Percentiles rank a stretch among this genome's conserved stretches.
phyloP scores from a whole-genome alignment of 1,284 basidiomycete species.

The Moesziomyces globuligerus region DNA sequence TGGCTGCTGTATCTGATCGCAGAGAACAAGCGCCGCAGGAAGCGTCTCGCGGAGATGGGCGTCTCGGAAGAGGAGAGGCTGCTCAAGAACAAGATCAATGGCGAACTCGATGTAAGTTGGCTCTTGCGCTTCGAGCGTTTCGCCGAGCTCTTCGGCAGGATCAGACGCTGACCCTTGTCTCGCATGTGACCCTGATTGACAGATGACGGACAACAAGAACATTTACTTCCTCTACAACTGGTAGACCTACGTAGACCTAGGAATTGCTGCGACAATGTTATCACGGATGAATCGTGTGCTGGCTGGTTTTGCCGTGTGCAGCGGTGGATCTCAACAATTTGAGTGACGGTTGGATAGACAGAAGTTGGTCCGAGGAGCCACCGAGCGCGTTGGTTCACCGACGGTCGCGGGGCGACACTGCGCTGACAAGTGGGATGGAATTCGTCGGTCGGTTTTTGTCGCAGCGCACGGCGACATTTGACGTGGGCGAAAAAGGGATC shows the following conservation, averaged over 20 bases:
- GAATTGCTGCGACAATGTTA: conserved; percentile 6
- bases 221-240: conserved; percentile 33
- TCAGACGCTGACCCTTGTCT: background rate
- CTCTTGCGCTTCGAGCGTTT: too few relatives aligned
- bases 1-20: conserved; percentile 21
- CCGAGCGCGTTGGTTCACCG: background rate
- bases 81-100: conserved; percentile 39
- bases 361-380: background rate
- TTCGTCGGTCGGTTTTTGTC: background rate
- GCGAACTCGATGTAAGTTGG: conserved; percentile 32
- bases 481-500: background rate
- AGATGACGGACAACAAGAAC: conserved; percentile 41
- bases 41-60: conserved; percentile 24
- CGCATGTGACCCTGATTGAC: background rate
- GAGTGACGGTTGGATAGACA: background rate
- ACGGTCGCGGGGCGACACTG: background rate
- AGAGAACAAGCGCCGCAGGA: conserved; percentile 23
- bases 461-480: background rate
- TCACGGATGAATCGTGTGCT: too few relatives aligned
- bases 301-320: background rate
- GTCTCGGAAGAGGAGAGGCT: conserved; percentile 26
- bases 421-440: background rate
- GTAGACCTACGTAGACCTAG: conserved; percentile 2
- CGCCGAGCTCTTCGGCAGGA: too few relatives aligned
- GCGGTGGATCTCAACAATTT: background rate